phyloP scores from a whole-genome alignment of 2,329 filamentous ascomycete genomes.

The Venturia nashicola region DNA sequence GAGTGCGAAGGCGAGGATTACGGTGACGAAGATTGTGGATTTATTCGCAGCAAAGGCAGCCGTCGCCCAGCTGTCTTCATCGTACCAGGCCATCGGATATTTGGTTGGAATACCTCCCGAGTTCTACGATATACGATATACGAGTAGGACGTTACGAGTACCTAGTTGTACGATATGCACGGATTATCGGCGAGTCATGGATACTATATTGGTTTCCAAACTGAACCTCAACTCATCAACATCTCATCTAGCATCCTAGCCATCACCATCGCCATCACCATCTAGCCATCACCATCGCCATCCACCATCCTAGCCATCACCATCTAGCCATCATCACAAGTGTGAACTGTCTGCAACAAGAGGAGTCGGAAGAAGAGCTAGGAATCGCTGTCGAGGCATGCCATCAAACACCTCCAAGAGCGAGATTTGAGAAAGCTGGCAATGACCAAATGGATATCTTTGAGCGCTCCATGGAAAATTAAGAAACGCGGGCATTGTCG shows the following conservation, averaged over 20 bases:
- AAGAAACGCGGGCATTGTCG: neutral
- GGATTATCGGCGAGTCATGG: neutral
- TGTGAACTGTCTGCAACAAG: too few relatives aligned
- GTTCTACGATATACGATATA: too few relatives aligned
- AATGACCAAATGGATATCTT: neutral
- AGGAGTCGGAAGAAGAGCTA: neutral
- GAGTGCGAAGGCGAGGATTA: conserved; percentile 56
- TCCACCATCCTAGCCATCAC: too few relatives aligned
- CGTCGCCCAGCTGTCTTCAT: conserved; percentile 27
- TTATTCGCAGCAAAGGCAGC: conserved; percentile 32
- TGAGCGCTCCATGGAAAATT: neutral
- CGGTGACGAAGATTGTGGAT: conserved; percentile 50
- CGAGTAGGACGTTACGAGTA: too few relatives aligned
- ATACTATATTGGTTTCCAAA: too few relatives aligned
- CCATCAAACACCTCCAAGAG: neutral
- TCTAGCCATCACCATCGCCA: too few relatives aligned
- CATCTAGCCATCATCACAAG: too few relatives aligned
- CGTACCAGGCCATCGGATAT: conserved; percentile 13
- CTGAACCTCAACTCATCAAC: too few relatives aligned
- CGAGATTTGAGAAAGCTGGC: neutral
- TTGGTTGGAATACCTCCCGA: too few relatives aligned
- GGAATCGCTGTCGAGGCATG: neutral
- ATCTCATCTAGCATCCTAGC: too few relatives aligned
- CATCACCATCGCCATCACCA: too few relatives aligned
- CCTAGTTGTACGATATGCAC: too few relatives aligned